Evolutionary conservation across 169 alveolate species (phyloP), one percentile per base, ranked within the genome.

Genomic region (Hepatocystis sp.): DNA sequence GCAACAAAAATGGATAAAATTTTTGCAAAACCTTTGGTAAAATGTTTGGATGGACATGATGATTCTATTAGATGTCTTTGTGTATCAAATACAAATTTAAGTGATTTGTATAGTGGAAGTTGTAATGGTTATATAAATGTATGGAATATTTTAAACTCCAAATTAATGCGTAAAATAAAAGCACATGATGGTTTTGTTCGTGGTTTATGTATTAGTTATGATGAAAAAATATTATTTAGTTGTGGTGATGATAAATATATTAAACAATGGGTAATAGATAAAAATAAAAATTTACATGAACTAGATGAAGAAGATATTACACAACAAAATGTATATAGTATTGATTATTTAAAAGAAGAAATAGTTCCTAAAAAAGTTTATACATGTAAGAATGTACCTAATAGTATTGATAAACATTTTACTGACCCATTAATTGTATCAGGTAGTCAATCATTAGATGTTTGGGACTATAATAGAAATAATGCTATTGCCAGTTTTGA

Each of bases 21-120:
- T 86, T 98, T 98, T 94, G 97, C 99, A 10, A 97, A 98, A 85
- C 99, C 99, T 2, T 95, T 98, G 66, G 90, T 98, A 8, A 93
- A 95, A 42, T 97, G 98, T 11, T 86, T 98, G 67, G 97, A 96
- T 64, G 99, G 98, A 10, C 99, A 98, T 84, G 94, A 98, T 32
- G 99, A 98, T 93, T 96, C 99, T 1, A 97, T 98, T 36, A 93
- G 95, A 68, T 84, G 94, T 4, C 66, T 98, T 84, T 86, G 68
- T 42, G 55, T 49, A 8, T 42, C 60, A 11, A 40, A 27, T 27
- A 67, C 11, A 32, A 58, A 49, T 10, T 63, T 86, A 91, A 53
- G 81, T 60, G 98, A 96, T 53, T 67, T 97, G 39, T 95, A 96
- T 52, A 93, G 99, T 40, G 99, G 99, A 2, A 93, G 98, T 51